Conservation (phyloP, 2,329 filamentous ascomycete species). For the Didymella glomerata region DNA sequence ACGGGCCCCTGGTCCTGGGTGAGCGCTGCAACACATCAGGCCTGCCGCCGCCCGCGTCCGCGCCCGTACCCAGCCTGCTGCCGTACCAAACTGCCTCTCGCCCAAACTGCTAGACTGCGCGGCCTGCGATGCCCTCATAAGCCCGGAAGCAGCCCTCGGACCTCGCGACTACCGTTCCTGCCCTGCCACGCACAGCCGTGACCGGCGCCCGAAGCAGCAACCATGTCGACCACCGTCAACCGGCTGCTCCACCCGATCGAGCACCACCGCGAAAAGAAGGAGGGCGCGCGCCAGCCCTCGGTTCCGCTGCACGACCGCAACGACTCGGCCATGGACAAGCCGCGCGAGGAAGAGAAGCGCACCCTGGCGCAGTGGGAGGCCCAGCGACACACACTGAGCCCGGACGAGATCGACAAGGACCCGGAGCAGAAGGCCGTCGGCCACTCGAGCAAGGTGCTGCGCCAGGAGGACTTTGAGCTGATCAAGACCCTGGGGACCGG, state of each 20-base stretch:
- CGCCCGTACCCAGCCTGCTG: constrained; percentile 4
- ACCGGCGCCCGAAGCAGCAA: constrained; percentile 22
- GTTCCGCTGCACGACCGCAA: constrained; percentile 43
- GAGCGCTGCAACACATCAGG: constrained; percentile 26
- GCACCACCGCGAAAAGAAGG: constrained; percentile 42
- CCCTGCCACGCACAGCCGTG: constrained; percentile 22
- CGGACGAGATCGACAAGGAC: constrained; percentile 54
- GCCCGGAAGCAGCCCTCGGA: constrained; percentile 22
- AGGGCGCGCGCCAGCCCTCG: constrained; percentile 29
- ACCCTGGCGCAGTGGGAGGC: constrained; percentile 58
- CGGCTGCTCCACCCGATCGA: constrained; percentile 49
- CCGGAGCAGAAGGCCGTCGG: constrained; percentile 57
- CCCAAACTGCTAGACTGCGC: background rate
- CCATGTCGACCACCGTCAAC: constrained; percentile 51
- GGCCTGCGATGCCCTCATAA: constrained; percentile 27
- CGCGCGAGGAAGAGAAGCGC: constrained; percentile 59
- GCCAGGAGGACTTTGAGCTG: constrained; percentile 71
- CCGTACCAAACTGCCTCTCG: constrained; percentile 14
- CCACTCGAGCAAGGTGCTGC: constrained; percentile 57
- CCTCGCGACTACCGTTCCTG: constrained; percentile 24
- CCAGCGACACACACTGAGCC: constrained; percentile 54
- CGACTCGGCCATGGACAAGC: constrained; percentile 48
- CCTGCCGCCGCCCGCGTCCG: constrained; percentile 11
- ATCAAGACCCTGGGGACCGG: constrained; percentile 81
- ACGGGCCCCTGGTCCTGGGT: constrained; percentile 35